Evolutionary conservation across 805 yeast genomes (phyloP), one percentile per base, ranked within the genome.

Genomic region (Yarrowia keelungensis): DNA sequence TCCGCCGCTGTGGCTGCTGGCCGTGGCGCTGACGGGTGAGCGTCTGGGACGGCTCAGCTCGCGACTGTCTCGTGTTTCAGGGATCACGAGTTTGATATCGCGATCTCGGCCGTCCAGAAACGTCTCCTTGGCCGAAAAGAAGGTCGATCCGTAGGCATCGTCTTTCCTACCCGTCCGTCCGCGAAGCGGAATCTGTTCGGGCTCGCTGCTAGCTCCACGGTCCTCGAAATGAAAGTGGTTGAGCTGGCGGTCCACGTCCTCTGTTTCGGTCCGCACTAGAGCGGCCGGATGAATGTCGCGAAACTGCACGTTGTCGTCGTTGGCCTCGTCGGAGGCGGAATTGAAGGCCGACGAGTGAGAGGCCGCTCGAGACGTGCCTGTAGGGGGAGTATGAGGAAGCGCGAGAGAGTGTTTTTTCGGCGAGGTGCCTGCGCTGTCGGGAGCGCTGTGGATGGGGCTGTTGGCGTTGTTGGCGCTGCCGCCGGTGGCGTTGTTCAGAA

Each of bases 211-310:
- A 8, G 65, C 50, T 10, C 51, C 65, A 3, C 51, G 41, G 32
- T 59, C 65, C 14, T 43, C 51, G n/a, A 59, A 59, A 35, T 59
- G 65, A n/a, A 59, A 59, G 9, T 45, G 51, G 42, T 59, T 59
- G 35, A 59, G 42, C 50, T 59, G 65, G 7, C 51, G 65, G 51
- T 59, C 65, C 41, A 59, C 32, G 5, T 59, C 65, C 16, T 59
- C 65, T 2, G 51, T 45, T 45, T 59, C 65, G 42, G 51, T 59
- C 47, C 65, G 65, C 41, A 47, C 32, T 15, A 43, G 12, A 22
- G 51, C 51, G 51, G 65, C 65, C 51, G 65, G 65, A 5, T 59
- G 65, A 59, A 59, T 59, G 42, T 59, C 65, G 39, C 51, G 50
- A 15, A 59, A 59, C 42, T 59, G 65, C 50, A 45, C 51, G 46